A percentile compares a stretch with the other conserved stretches of the same genome.
phyloP scores from a whole-genome alignment of 345 rosid genomes.

The Anastatica hierochuntica region DNA sequence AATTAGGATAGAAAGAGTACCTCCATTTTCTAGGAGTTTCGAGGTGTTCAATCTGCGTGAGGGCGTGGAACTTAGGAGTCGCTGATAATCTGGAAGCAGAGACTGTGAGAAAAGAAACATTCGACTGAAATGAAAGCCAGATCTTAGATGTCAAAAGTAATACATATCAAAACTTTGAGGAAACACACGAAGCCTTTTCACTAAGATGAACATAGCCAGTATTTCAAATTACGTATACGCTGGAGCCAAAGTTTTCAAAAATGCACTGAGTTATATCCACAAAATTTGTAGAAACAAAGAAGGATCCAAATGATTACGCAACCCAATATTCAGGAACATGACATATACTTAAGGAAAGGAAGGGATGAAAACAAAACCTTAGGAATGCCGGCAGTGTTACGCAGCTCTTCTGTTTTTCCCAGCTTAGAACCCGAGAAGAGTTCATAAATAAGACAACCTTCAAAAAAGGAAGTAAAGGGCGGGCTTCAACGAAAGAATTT shows the following conservation, averaged over 20 bases:
- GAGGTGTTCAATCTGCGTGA: conserved; percentile 95
- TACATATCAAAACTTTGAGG: conserved; percentile 10
- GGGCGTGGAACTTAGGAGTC: conserved; percentile 93
- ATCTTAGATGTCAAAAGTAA: conserved; percentile 20
- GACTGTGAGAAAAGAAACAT: conserved; percentile 63
- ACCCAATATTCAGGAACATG: conserved; percentile 3
- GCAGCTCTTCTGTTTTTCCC: conserved; percentile 89
- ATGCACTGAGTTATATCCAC: too few species aligned
- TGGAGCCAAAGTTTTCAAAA: too few species aligned
- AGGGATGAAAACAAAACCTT: conserved; percentile 42
- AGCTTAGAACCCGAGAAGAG: conserved; percentile 78
- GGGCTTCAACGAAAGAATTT: not conserved
- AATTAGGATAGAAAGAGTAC: conserved; percentile 34
- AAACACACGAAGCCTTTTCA: conserved; percentile 6
- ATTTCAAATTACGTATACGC: not conserved
- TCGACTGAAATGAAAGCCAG: conserved; percentile 35
- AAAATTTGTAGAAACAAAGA: too few species aligned
- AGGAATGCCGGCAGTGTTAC: conserved; percentile 86
- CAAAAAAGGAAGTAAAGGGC: conserved; percentile 2
- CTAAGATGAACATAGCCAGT: not conserved
- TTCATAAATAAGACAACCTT: conserved; percentile 93
- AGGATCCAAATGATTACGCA: too few species aligned
- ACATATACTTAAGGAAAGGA: not conserved
- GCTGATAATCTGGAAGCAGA: conserved; percentile 99
- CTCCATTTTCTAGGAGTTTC: conserved; percentile 89